Conservation (phyloP, 371 early-diverging fungal species). For the Rhizomucor miehei region DNA sequence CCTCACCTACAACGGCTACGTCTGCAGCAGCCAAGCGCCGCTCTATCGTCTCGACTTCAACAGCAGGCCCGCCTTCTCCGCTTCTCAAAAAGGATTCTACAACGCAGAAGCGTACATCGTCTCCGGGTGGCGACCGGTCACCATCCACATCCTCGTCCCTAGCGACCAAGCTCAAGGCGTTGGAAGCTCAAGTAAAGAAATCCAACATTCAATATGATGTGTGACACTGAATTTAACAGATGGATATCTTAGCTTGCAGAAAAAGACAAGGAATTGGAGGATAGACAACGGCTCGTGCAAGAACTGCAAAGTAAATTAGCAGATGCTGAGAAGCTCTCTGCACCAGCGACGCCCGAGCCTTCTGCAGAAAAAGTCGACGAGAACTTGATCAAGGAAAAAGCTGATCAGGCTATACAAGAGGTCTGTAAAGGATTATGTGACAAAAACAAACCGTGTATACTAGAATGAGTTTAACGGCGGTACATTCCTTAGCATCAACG, state of each 20-base stretch:
- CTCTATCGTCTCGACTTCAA: background rate
- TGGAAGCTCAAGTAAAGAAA: conserved; percentile 23
- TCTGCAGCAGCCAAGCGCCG: conserved; percentile 22
- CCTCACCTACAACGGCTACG: conserved; percentile 12
- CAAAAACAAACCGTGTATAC: conserved; percentile 5
- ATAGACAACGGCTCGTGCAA: conserved; percentile 25
- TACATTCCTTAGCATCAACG: conserved; percentile 7
- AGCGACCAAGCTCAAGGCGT: conserved; percentile 19
- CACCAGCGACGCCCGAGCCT: conserved; percentile 14
- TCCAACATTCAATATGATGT: background rate
- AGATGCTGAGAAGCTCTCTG: conserved; percentile 5
- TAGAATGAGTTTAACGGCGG: background rate
- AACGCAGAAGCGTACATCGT: conserved; percentile 14
- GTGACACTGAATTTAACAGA: background rate
- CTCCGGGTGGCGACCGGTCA: conserved; percentile 16
- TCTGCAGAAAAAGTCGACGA: conserved; percentile 14
- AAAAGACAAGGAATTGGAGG: conserved; percentile 14
- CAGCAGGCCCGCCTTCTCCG: conserved; percentile 1
- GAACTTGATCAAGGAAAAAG: conserved; percentile 9
- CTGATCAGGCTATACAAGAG: conserved; percentile 4
- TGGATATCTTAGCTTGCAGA: conserved; percentile 13
- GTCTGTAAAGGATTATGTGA: background rate
- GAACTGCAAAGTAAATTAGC: conserved; percentile 20
- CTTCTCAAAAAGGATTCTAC: background rate
- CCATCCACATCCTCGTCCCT: conserved; percentile 1